Base-by-base conservation (phyloP, 1,284 basidiomycete species). In the Volvariella volvacea region DNA sequence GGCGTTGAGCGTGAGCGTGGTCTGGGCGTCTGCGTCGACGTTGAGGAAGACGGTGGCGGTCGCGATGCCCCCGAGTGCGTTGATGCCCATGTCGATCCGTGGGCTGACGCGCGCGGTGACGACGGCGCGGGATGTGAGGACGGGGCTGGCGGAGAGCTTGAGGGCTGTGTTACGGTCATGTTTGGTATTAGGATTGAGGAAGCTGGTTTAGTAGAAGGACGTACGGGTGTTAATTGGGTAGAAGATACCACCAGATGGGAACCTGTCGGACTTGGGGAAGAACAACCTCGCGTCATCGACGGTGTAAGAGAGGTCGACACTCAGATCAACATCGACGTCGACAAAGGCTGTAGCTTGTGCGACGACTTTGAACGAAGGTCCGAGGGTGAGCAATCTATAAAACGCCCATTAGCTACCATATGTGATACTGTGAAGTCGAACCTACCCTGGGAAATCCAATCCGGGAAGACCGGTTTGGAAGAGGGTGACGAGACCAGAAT, bases 41-140 rank as follows among this genome's bases (percentile, higher is more conserved):
- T 67, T 60, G 30, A 77, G 54, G 56, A 66, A 72, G 22, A 76
- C 55, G 6, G 58, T 58, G 21, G 71, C 65, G 9, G 63, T 50
- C 3, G 60, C 64, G 4, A 55, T 46, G 36, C 57, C 60, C 4
- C 52, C 62, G 3, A 77, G 54, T 3, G 68, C 70, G 3, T 53
- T 57, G 21, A 78, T 49, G 3, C 68, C 70, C 39, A 77, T 56
- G 34, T 69, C 64, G 42, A 78, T 45, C 4, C 61, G 62, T 1
- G 76, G 76, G 43, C 74, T 76, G 38, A 78, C 56, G 52, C 77
- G 73, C 3, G 70, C 73, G 16, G 59, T 55, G 30, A 77, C 47
- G 2, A 59, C 63, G 4, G 69, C 74, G 0, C 58, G 64, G 10
- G 68, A 63, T 4, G 55, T 57, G 31, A 68, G 61, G 20, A 57